A percentile compares a stretch with the other conserved stretches of the same genome.
These are phyloP conservation scores for Penicillium sp. DNA, from an alignment of 2,329 filamentous ascomycete genomes.

Conservation along the genomic window DNA sequence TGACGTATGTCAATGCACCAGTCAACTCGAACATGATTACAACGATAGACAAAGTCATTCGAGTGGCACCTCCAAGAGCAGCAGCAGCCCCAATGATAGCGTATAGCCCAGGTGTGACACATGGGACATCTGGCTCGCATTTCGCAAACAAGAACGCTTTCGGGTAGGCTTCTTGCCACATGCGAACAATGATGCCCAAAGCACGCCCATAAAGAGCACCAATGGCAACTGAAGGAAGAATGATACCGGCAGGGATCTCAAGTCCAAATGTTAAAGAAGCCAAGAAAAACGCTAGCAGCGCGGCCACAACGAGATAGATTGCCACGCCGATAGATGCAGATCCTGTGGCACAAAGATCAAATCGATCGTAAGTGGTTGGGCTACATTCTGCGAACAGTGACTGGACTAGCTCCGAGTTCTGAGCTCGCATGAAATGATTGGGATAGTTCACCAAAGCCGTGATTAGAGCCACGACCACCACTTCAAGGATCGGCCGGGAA, in stretches of 20 bases:
- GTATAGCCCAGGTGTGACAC: slow-evolving; percentile 92
- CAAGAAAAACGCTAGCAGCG: slow-evolving; percentile 80
- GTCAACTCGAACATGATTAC: slow-evolving; percentile 99
- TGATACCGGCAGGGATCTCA: slow-evolving; percentile 91
- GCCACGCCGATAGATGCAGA: slow-evolving; percentile 81
- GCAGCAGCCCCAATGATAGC: slow-evolving; percentile 95
- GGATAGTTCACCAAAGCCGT: slow-evolving; percentile 93
- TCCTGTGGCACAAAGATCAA: slow-evolving; percentile 87
- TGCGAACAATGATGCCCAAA: slow-evolving; percentile 83
- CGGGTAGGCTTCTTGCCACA: slow-evolving; percentile 79
- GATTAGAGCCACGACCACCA: slow-evolving; percentile 73
- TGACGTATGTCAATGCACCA: slow-evolving; percentile 89
- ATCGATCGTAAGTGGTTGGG: slow-evolving; percentile 76
- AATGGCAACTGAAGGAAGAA: slow-evolving; percentile 93
- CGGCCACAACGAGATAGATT: slow-evolving; percentile 77
- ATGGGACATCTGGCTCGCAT: slow-evolving; percentile 83
- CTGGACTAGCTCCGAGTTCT: slow-evolving; percentile 87
- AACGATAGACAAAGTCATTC: slow-evolving; percentile 97
- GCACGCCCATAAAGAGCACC: slow-evolving; percentile 88
- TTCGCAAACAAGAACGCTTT: slow-evolving; percentile 73
- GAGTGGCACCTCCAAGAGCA: slow-evolving; percentile 87
- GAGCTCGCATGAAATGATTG: slow-evolving; percentile 93
- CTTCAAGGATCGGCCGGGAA: slow-evolving; percentile 75
- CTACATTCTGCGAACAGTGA: slow-evolving; percentile 90
- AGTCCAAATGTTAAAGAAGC: slow-evolving; percentile 89